Base-by-base conservation (phyloP, 164 flowering plant genomes). In the Berberis thunbergii region DNA sequence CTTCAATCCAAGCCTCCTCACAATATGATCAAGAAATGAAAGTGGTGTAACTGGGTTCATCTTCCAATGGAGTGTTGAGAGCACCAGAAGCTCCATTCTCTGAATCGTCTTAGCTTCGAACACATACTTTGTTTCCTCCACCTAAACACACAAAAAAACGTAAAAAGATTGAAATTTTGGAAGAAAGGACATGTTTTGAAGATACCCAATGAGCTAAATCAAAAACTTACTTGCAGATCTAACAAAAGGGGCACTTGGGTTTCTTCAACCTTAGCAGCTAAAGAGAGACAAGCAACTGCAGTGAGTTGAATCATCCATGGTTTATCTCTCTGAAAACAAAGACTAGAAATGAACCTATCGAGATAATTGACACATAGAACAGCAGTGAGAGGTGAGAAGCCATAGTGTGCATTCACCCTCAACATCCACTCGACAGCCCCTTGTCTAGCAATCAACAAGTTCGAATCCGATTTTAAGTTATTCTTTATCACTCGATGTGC, bases 261-360 rank as follows among this genome's bases (percentile, higher is more conserved):
- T 74, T 91, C 98, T 61, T 91, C 98, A 57, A 91, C 82, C 53
- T 91, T 91, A 13, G 98, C 94, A 54, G 96, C 98, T 2, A 91
- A 61, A 59, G 98, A 87, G 45, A 91, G 79, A 69, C 95, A 91
- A 71, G 96, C 88, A 48, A 91, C 95, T 13, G 98, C 84, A 38
- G 79, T 77, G 4, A 91, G 86, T 45, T 87, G 98, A 54, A 72
- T 71, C 92, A 81, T 89, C 98, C 98, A 91, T 48, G 91, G 93
- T 79, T 84, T 84, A 52, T 86, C 86, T 54, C 66, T 72, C 63
- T 80, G 81, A 57, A 75, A 77, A 11, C 71, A 76, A 57, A 81
- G 73, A 68, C 80, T 67, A 9, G 68, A 70, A 4, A 89, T 70
- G 63, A 89, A 92, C 70, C 98, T 75, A 65, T 92, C 91, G 2